Conservation (phyloP, 2,329 filamentous ascomycete species). For the Chaetothyriales sp. region DNA sequence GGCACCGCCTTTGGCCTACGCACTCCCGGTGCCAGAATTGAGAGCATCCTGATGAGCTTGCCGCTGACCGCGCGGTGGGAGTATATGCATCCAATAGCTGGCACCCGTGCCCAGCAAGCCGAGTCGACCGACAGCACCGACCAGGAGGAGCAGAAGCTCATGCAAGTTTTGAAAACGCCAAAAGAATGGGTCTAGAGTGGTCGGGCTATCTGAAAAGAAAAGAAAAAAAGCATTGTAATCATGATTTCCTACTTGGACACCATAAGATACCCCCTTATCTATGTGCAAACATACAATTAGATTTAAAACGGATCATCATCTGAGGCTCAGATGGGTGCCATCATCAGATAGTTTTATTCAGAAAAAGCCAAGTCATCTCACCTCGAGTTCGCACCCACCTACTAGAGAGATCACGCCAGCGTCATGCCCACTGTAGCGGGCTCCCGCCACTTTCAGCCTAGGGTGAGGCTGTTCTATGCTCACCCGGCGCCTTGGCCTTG, state of each 20-base stretch:
- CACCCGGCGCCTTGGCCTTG: too few relatives aligned
- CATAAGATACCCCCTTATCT: background rate
- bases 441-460: too few relatives aligned
- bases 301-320: too few relatives aligned
- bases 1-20: conserved; percentile 90
- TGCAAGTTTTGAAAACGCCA: conserved; percentile 55
- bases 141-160: conserved; percentile 55
- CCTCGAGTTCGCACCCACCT: too few relatives aligned
- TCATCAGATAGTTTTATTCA: too few relatives aligned
- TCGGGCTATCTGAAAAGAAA: background rate
- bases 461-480: too few relatives aligned
- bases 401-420: too few relatives aligned
- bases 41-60: conserved; percentile 96
- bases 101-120: conserved; percentile 30
- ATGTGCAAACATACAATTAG: too few relatives aligned
- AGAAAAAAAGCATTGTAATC: too few relatives aligned
- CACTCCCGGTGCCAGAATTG: conserved; percentile 78
- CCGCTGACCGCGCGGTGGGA: conserved; percentile 86
- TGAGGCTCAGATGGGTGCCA: too few relatives aligned
- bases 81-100: conserved; percentile 64
- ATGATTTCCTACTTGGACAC: background rate
- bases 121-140: conserved; percentile 24
- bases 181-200: conserved; percentile 40
- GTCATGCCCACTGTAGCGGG: too few relatives aligned
- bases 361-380: too few relatives aligned